Base-by-base conservation (phyloP, 345 rosid genomes). In the Carallia pectinifolia region DNA sequence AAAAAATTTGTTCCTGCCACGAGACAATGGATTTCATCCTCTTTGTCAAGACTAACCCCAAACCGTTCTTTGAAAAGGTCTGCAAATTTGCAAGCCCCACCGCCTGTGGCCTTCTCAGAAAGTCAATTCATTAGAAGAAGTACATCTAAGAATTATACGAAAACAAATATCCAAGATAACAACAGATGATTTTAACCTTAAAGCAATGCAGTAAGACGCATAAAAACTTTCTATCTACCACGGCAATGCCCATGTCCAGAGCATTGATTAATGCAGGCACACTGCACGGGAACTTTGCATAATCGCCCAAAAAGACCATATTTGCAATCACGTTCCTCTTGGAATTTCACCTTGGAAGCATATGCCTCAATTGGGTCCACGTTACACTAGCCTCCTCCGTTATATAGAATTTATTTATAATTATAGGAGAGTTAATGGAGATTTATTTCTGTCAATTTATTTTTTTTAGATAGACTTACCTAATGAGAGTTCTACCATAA, bases 11-110 rank as follows among this genome's bases (percentile, higher is more conserved):
- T 97, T 67, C 99, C 99, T 31, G 99, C 91, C 61, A 95, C 99
- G 70, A 95, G 97, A 74, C 99, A 95, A 76, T 92, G 81, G 98
- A 95, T 95, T 79, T 95, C 99, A 84, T 90, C 99, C 83, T 95
- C 99, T 79, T 95, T 95, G 71, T 95, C 99, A 76, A 95, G 89
- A 80, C 96, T 86, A 77, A 90, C 85, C 16, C 98, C 99, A 39
- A 95, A 94, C 79, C 90, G 87, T 81, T 95, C 99, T 77, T 89
- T 95, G 79, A 95, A 95, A 64, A 95, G 85, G 77, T 95, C 97
- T 2, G 98, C 81, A 71, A 81, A 95, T 84, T 92, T 95, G 85
- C 74, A 90, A 34, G 99, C 99, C 74, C 99, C 98, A 8, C 99
- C 99, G n/a, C 99, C 99, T 71, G 99, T 95, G 79, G 97, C 99